Conservation (phyloP, 2,329 filamentous ascomycete species). For the Pseudogymnoascus sp. region DNA sequence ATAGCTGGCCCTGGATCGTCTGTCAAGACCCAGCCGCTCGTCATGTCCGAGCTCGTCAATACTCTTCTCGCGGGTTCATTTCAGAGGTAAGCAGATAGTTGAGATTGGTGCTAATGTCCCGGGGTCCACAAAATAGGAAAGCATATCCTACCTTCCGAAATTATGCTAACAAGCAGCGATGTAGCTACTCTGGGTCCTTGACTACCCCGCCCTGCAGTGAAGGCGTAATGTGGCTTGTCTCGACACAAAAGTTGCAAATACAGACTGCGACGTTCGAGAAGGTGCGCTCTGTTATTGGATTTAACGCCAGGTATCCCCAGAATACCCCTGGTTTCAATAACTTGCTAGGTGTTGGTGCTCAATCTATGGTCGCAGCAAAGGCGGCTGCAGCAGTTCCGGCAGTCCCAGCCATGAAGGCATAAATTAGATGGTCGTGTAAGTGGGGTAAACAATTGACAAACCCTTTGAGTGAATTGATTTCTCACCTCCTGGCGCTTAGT, state of each 20-base stretch:
- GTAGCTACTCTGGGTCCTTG: slow-evolving; percentile 47
- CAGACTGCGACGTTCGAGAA: slow-evolving; percentile 40
- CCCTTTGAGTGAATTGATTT: background rate
- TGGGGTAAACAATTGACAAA: background rate
- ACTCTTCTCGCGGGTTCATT: slow-evolving; percentile 21
- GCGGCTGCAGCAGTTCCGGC: background rate
- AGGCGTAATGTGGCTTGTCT: slow-evolving; percentile 45
- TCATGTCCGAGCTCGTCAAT: slow-evolving; percentile 36
- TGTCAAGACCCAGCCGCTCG: slow-evolving; percentile 34
- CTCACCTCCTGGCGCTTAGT: background rate
- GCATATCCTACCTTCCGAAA: background rate
- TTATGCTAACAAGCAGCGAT: slow-evolving; percentile 17
- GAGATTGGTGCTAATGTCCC: background rate
- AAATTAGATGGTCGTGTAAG: background rate
- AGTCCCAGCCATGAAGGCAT: background rate
- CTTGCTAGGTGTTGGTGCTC: slow-evolving; percentile 28
- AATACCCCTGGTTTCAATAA: slow-evolving; percentile 39
- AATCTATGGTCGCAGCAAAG: background rate
- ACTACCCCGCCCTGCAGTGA: slow-evolving; percentile 56
- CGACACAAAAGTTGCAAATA: slow-evolving; percentile 39
- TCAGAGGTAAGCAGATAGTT: slow-evolving; percentile 14
- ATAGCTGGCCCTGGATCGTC: slow-evolving; percentile 37
- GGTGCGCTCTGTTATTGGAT: slow-evolving; percentile 45
- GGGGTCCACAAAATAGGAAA: background rate
- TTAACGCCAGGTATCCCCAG: slow-evolving; percentile 48